A percentile compares a stretch with the other conserved stretches of the same genome.
Evolutionary conservation across 208 protist species (phyloP).

Genomic region (Leptomonas pyrrhocoris): DNA sequence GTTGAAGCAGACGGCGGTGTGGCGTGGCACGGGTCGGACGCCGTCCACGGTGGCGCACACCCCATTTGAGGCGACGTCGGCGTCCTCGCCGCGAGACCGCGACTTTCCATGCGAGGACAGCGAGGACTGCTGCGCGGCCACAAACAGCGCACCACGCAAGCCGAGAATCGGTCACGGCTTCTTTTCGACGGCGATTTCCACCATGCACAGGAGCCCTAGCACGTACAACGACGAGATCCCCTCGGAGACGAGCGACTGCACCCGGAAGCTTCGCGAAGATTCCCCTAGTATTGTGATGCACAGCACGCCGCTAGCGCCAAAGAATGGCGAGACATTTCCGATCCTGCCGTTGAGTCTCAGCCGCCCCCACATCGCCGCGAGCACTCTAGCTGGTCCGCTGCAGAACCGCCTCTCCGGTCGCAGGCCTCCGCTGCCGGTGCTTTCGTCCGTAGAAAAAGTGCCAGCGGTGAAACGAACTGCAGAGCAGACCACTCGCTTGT

Average conservation of each 20-base stretch:
- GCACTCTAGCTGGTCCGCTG: neutral
- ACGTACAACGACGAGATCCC: slow-evolving; percentile 1
- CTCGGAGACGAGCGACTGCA: slow-evolving; percentile 5
- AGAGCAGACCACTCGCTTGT: neutral
- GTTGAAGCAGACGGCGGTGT: slow-evolving; percentile 8
- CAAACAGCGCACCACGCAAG: neutral
- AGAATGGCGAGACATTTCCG: neutral
- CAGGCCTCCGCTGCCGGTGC: neutral
- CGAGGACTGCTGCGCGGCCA: neutral
- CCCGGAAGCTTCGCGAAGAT: slow-evolving; percentile 15
- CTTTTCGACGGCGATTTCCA: neutral
- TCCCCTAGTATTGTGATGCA: neutral
- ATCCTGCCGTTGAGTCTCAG: neutral
- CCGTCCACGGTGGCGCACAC: slow-evolving; percentile 3
- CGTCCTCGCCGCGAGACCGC: neutral
- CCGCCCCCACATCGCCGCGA: neutral
- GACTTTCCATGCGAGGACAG: neutral
- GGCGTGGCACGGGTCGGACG: neutral
- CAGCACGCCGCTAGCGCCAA: neutral
- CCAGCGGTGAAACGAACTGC: neutral
- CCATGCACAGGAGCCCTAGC: neutral
- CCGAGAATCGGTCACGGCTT: slow-evolving; percentile 9
- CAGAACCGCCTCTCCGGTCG: slow-evolving; percentile 7
- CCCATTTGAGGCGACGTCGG: neutral
- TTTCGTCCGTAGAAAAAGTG: slow-evolving; percentile 15